Evolutionary conservation across 2,329 filamentous ascomycete species (phyloP), one percentile per base, ranked within the genome.

Genomic region (Fusarium xyrophilum): DNA sequence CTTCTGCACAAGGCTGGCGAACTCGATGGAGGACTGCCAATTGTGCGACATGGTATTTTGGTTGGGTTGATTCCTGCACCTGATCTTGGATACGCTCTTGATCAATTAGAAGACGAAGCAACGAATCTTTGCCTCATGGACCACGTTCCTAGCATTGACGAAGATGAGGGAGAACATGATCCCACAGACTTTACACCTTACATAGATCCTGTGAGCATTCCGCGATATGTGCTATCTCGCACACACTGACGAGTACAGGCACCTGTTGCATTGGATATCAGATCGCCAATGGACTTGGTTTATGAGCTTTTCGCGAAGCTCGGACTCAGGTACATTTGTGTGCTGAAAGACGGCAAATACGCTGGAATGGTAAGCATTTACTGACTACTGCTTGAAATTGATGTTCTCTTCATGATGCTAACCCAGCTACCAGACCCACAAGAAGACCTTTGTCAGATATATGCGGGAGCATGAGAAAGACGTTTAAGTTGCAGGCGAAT

Each of bases 221-320:
- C 43, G 27, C 32, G 23, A 46, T 10, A 30, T 23, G 17, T 27
- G 28, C 19, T 4, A 23, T n/a, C 23, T 12, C 21, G 8, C 32
- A 12, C 21, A 15, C 40, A 47, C 67, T 76, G 39, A 77, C 56
- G 30, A 23, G 21, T 32, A 15, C n/a, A 90, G 88, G 91, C 95
- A 5, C 96, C 96, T 0, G 87, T 99, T 17, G 87, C 94, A 15
- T 83, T 99, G 27, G 96, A 99, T 75, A 91, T 97, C 32, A 88
- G 90, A 70, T 96, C 91, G 1, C 93, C 96, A 0, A 94, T 98
- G 87, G 94, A 98, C 76, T 82, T 99, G 39, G 96, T 97, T 7
- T 97, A 97, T 74, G 96, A 99, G 77, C 95, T 93, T 74, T 99
- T 98, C 77, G 92, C 93, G 52, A 99, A 99, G 80, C 84, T 99